Percentiles rank a stretch among this genome's conserved stretches.
Evolutionary conservation across 116 monocot genomes (phyloP).

Genomic region (Cymodocea nodosa): DNA sequence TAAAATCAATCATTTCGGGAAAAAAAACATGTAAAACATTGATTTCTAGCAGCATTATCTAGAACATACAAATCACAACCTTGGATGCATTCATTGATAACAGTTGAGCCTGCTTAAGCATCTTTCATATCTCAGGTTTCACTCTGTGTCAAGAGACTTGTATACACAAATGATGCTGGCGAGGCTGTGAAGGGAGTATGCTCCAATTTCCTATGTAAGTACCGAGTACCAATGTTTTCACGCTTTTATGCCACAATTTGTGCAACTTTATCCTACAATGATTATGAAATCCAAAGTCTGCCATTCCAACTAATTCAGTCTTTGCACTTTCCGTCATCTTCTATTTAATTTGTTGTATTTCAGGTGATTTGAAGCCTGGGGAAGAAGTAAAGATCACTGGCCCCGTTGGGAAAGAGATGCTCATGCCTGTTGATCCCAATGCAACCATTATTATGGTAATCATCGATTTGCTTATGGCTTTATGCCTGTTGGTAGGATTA

Average conservation of each 20-base stretch:
- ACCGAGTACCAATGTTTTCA: no score
- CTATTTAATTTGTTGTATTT: background rate
- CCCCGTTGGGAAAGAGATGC: constrained; percentile 98
- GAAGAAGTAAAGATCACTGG: constrained; percentile 81
- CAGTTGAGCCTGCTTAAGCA: no score
- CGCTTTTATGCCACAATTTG: no score
- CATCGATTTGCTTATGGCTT: background rate
- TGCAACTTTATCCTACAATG: no score
- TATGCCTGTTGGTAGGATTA: no score
- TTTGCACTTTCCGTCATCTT: background rate
- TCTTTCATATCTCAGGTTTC: constrained; percentile 46
- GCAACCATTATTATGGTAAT: constrained; percentile 86
- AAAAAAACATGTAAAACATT: no score
- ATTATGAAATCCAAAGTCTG: no score
- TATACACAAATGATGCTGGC: constrained; percentile 89
- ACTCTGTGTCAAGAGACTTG: constrained; percentile 85
- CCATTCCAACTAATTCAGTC: no score
- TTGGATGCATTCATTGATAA: no score
- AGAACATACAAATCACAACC: no score
- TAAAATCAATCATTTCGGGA: no score
- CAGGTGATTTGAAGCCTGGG: constrained; percentile 92
- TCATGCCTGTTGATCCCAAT: constrained; percentile 93
- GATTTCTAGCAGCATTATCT: no score
- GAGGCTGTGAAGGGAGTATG: constrained; percentile 97
- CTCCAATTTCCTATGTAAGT: constrained; percentile 94